These are phyloP conservation scores for Aspergillus ruber DNA, from an alignment of 2,329 filamentous ascomycete genomes.

Conservation along the genomic window DNA sequence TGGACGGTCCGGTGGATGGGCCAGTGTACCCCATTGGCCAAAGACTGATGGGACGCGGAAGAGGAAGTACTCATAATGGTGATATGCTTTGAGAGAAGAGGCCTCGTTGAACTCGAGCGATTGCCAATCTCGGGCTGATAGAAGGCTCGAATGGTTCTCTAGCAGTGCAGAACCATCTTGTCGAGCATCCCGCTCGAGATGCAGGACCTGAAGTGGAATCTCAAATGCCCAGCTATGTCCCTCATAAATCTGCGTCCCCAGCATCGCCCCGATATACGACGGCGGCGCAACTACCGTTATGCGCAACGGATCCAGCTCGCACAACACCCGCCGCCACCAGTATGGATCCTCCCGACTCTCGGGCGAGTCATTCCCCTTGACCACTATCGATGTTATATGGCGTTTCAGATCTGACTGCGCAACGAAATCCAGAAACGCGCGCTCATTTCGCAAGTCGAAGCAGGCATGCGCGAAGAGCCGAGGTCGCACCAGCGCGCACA, in stretches of 20 bases:
- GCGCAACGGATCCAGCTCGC: conserved; percentile 46
- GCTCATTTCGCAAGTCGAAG: conserved; percentile 30
- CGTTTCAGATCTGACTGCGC: conserved; percentile 21
- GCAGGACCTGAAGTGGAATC: conserved; percentile 56
- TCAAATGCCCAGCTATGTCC: conserved; percentile 59
- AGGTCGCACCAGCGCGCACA: conserved; percentile 49
- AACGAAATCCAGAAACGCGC: conserved; percentile 36
- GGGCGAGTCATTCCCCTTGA: conserved; percentile 37
- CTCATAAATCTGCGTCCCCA: conserved; percentile 52
- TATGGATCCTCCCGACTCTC: conserved; percentile 30
- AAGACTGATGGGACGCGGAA: conserved; percentile 59
- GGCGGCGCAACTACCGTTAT: conserved; percentile 58
- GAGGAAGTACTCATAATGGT: conserved; percentile 64
- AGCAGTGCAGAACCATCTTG: conserved; percentile 18
- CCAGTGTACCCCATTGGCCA: conserved; percentile 37
- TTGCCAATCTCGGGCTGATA: conserved; percentile 59
- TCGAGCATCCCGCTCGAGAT: conserved; percentile 29
- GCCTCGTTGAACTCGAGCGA: conserved; percentile 66
- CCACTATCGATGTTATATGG: conserved; percentile 44
- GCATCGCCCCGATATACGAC: conserved; percentile 54
- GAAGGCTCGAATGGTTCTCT: conserved; percentile 34
- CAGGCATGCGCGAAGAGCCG: conserved; percentile 53
- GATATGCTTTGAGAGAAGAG: conserved; percentile 64
- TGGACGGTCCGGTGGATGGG: conserved; percentile 14
- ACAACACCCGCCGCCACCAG: conserved; percentile 54